phyloP scores from a whole-genome alignment of 2,329 filamentous ascomycete genomes.

The Claviceps capensis region DNA sequence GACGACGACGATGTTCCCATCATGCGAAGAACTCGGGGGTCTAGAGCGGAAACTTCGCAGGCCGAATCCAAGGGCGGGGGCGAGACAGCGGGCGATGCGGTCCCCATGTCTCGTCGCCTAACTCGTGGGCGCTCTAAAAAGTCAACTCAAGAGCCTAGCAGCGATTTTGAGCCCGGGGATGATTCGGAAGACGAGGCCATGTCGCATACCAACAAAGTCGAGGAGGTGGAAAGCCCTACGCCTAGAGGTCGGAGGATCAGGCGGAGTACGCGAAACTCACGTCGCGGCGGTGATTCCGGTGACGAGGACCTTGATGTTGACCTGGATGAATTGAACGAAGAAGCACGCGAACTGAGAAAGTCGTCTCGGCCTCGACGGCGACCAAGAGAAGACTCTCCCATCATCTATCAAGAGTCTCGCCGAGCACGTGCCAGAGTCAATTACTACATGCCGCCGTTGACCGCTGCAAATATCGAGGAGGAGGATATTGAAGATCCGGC shows the following conservation, averaged over 20 bases:
- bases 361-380: slow-evolving; percentile 39
- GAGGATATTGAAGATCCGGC: slow-evolving; percentile 55
- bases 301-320: slow-evolving; percentile 47
- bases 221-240: slow-evolving; percentile 33
- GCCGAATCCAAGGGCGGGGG: slow-evolving; percentile 17
- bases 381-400: slow-evolving; percentile 35
- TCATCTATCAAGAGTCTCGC: slow-evolving; percentile 45
- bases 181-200: slow-evolving; percentile 42
- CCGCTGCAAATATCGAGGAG: slow-evolving; percentile 49
- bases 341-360: slow-evolving; percentile 47
- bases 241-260: slow-evolving; percentile 32
- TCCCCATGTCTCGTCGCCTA: slow-evolving; percentile 28
- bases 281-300: slow-evolving; percentile 35
- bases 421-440: slow-evolving; percentile 53
- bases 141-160: slow-evolving; percentile 39
- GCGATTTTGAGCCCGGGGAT: slow-evolving; percentile 47
- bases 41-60: slow-evolving; percentile 18
- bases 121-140: slow-evolving; percentile 32
- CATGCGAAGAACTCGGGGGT: slow-evolving; percentile 30
- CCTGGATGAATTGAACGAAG: slow-evolving; percentile 50
- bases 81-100: slow-evolving; percentile 16
- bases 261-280: slow-evolving; percentile 30
- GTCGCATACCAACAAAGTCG: slow-evolving; percentile 27
- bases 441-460: slow-evolving; percentile 71
- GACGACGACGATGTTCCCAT: slow-evolving; percentile 37